A percentile compares a stretch with the other conserved stretches of the same genome.
Evolutionary conservation across 352 stramenopile species (phyloP).

Genomic region (Phytophthora sp.): DNA sequence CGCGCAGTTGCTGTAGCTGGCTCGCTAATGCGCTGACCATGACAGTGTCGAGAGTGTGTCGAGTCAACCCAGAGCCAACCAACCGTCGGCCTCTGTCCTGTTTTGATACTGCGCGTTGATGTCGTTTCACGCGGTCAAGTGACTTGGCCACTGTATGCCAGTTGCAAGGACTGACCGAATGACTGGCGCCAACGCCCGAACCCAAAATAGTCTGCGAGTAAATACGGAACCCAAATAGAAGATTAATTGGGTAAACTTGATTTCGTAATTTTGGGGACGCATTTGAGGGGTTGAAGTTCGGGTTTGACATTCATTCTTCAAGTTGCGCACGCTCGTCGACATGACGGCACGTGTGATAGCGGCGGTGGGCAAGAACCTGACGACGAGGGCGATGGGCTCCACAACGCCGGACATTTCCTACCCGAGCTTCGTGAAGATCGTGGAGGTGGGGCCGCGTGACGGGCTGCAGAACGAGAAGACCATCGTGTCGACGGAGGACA

Average conservation of each 20-base stretch:
- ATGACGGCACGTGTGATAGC: conserved; percentile 16
- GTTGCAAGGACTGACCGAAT: conserved; percentile 34
- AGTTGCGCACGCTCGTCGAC: not conserved
- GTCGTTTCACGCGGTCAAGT: conserved; percentile 23
- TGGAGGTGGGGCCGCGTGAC: conserved; percentile 95
- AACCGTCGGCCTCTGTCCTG: conserved; percentile 18
- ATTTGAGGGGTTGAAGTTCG: conserved; percentile 24
- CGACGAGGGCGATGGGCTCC: conserved; percentile 20
- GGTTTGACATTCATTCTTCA: conserved; percentile 14
- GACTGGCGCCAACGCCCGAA: conserved; percentile 28
- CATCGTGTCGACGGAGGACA: conserved; percentile 88
- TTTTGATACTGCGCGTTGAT: conserved; percentile 29
- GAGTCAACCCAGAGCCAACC: conserved; percentile 29
- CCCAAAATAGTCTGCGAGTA: conserved; percentile 11
- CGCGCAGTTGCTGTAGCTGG: conserved; percentile 84
- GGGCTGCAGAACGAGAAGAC: conserved; percentile 96
- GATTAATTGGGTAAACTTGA: not conserved
- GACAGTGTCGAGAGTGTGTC: conserved; percentile 19
- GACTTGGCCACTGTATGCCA: conserved; percentile 39
- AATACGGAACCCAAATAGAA: not conserved
- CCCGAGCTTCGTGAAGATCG: conserved; percentile 88
- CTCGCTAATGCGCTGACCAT: conserved; percentile 75
- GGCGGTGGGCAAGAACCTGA: conserved; percentile 3
- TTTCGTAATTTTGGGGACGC: not conserved
- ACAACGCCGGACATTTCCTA: conserved; percentile 37